Base-by-base conservation (phyloP, 2,329 filamentous ascomycete genomes). In the Seiridium cupressi region DNA sequence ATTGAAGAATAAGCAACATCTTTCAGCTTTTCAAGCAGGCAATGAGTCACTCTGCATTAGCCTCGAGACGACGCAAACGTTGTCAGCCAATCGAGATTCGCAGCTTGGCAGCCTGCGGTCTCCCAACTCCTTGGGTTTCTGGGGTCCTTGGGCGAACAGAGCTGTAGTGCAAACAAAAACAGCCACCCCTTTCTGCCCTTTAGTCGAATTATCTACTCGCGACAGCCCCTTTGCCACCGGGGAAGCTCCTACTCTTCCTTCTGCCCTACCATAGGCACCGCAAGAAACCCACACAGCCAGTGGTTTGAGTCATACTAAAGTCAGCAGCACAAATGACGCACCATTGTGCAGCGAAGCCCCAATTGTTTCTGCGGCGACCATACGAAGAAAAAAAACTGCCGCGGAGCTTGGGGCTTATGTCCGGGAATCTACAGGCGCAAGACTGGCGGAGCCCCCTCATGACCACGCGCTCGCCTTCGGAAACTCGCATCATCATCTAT, bases 11-110 rank as follows among this genome's bases (percentile, higher is more conserved):
- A 5, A 53, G 18, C n/a, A n/a, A 13, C 10, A 32, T 36, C n/a
- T 53, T 53, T 38, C 49, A 35, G 18, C 49, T 18, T 40, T 36
- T 38, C 34, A 32, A 13, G 49, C 49, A 35, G 35, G 49, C 49
- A 53, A 53, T 34, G 49, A 53, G 49, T 53, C 49, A 18, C 49
- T n/a, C 18, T 18, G 35, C 49, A 40, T 53, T 53, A 53, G 49
- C 32, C 49, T 9, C 34, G n/a, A 36, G n/a, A n/a, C 49, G 9
- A 9, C 18, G 10, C 31, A 34, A 34, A 51, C 32, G 48, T n/a
- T 53, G 10, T 35, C 32, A n/a, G n/a, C 49, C 49, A 53, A 36
- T 53, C 34, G 32, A 53, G 9, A 18, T 13, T 53, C 32, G 32
- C 34, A 53, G 47, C 47, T 49, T 32, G 13, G 13, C 32, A 5